phyloP scores from a whole-genome alignment of 169 alveolate genomes.

The Plasmodium adleri region DNA sequence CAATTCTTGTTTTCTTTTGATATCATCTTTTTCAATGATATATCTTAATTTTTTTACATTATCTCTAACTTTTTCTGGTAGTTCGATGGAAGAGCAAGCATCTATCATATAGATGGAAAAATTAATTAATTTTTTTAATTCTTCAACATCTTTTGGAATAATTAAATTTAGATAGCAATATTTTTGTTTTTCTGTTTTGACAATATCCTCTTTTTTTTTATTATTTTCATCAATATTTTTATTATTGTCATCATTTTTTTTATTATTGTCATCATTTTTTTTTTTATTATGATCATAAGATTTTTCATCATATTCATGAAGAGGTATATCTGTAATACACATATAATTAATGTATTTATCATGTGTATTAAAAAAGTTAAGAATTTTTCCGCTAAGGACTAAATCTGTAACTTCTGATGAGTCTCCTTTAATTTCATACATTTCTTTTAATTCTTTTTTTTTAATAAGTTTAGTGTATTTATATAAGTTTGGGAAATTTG shows the following conservation, averaged over 20 bases:
- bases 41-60: conserved; percentile 67
- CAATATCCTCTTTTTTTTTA: conserved; percentile 18
- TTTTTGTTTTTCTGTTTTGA: conserved; percentile 32
- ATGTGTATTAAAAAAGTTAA: conserved; percentile 40
- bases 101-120: conserved; percentile 74
- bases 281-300: background rate
- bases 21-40: conserved; percentile 69
- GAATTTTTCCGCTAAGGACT: conserved; percentile 50
- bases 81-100: conserved; percentile 57
- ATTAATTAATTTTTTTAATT: conserved; percentile 21
- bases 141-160: conserved; percentile 48
- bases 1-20: conserved; percentile 36
- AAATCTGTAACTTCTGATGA: conserved; percentile 58
- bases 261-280: conserved; percentile 8
- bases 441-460: conserved; percentile 51
- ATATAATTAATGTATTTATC: conserved; percentile 59
- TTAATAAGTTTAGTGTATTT: conserved; percentile 52
- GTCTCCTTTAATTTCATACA: conserved; percentile 62
- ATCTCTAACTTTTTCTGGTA: conserved; percentile 63
- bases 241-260: background rate
- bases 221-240: background rate
- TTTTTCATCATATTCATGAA: conserved; percentile 33
- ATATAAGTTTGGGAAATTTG: conserved; percentile 32
- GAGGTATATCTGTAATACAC: conserved; percentile 61
- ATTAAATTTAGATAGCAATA: conserved; percentile 44